Conservation (phyloP, 129 eudicot genomes). For the Artemisia tridentata region DNA sequence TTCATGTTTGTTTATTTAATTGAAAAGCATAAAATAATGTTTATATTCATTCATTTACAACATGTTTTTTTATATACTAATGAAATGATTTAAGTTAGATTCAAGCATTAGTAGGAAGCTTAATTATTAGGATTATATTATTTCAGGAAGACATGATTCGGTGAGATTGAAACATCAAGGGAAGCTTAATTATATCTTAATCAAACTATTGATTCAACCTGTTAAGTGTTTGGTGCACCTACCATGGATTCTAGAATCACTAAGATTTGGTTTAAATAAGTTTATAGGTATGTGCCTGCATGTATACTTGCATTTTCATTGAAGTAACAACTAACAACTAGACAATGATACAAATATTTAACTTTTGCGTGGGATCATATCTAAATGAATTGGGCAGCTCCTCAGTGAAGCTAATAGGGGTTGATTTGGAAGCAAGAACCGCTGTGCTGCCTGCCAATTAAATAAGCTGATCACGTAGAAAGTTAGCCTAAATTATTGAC, state of each 20-base stretch:
- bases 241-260: slow-evolving; percentile 14
- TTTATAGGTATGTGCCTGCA: background rate
- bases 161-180: slow-evolving; percentile 12
- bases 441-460: too few relatives aligned
- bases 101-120: slow-evolving; percentile 3
- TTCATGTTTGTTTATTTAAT: too few relatives aligned
- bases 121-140: background rate
- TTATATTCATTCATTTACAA: too few relatives aligned
- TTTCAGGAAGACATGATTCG: slow-evolving; percentile 8
- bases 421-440: too few relatives aligned
- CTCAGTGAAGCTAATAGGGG: too few relatives aligned
- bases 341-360: too few relatives aligned
- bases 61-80: background rate
- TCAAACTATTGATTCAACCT: background rate
- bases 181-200: slow-evolving; percentile 11
- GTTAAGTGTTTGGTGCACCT: slow-evolving; percentile 21
- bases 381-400: too few relatives aligned
- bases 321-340: background rate
- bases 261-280: slow-evolving; percentile 10
- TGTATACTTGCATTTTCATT: background rate
- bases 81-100: slow-evolving; percentile 6
- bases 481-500: too few relatives aligned
- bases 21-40: too few relatives aligned
- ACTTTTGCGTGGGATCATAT: too few relatives aligned
- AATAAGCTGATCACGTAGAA: too few relatives aligned